Evolutionary conservation across 495 filamentous ascomycete genomes (phyloP), one percentile per base, ranked within the genome.

Genomic region (Penicillium manginii): DNA sequence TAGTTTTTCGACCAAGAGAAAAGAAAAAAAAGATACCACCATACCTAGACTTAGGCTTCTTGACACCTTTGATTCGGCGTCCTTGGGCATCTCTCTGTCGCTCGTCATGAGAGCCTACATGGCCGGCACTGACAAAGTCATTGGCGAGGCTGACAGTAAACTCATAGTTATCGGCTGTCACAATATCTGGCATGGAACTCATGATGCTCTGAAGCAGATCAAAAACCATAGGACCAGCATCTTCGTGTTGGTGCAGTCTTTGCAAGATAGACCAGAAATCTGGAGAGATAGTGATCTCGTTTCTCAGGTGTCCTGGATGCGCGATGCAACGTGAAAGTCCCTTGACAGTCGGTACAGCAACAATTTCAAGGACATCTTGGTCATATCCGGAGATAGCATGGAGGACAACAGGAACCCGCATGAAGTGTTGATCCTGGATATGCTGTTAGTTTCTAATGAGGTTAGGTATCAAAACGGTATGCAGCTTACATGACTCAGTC

Each of bases 261-360:
- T 90, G 84, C 35, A 99, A 77, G 40, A 97, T 92, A 15, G 91
- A 88, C 94, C 94, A 99, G 73, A 99, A 97, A 63, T 99, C 96
- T 1, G 94, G 94, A 23, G 93, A 97, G 18, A 91, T 92, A 66
- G 93, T 92, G 59, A 98, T 91, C 73, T 97, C 93, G 60, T 88
- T 96, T 55, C 91, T 84, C 19, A 99, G 81, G 22, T 87, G 85
- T 23, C 85, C 85, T 0, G 90, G 84, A 55, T 89, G 84, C 48
- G 86, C 84, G 56, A 93, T 86, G 65, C 94, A 98, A 18, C 88
- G 78, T 26, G 84, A 82, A 14, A 99, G 76, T 2, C 94, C 93
- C 65, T 89, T 88, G 26, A 96, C 76, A 1, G 92, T 83, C 1
- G 91, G 81, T 22, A 81, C 77, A 3, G 92, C 89, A 1, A 91